phyloP scores from a whole-genome alignment of 352 stramenopile genomes.

The Phytophthora meadii region DNA sequence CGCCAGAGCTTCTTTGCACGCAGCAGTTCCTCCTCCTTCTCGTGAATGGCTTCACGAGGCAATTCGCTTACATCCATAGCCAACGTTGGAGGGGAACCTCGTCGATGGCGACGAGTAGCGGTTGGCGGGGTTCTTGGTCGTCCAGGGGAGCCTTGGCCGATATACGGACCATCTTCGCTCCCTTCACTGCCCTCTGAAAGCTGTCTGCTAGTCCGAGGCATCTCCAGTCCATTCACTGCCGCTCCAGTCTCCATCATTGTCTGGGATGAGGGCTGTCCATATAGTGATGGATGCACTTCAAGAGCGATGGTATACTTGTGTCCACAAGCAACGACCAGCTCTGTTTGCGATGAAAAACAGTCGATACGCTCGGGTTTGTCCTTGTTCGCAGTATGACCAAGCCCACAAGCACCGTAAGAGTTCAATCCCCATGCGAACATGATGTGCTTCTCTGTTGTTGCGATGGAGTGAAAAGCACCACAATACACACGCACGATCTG shows the following conservation, averaged over 20 bases:
- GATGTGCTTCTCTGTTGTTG: conserved; percentile 60
- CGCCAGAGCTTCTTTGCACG: conserved; percentile 87
- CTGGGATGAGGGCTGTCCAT: conserved; percentile 14
- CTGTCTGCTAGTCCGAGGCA: conserved; percentile 18
- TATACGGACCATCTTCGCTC: conserved; percentile 33
- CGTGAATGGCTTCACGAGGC: conserved; percentile 64
- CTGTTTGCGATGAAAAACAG: conserved; percentile 63
- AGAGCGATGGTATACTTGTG: conserved; percentile 87
- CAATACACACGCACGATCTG: conserved; percentile 67
- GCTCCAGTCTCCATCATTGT: conserved; percentile 13
- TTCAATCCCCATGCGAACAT: conserved; percentile 88
- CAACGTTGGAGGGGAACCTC: conserved; percentile 30
- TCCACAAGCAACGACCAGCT: conserved; percentile 71
- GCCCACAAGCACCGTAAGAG: conserved; percentile 77
- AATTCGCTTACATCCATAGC: conserved; percentile 22
- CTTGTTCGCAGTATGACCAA: conserved; percentile 83
- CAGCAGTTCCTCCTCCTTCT: conserved; percentile 82
- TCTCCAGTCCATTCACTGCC: conserved; percentile 15
- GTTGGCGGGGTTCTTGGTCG: conserved; percentile 12
- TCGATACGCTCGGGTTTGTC: conserved; percentile 81
- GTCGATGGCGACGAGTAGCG: conserved; percentile 22
- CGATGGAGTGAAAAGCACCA: conserved; percentile 83
- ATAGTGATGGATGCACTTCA: conserved; percentile 48
- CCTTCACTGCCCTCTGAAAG: conserved; percentile 30
- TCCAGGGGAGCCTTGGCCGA: conserved; percentile 17